Conservation (phyloP, 768 basidiomycete species). For the Xerocomellus intermedius region DNA sequence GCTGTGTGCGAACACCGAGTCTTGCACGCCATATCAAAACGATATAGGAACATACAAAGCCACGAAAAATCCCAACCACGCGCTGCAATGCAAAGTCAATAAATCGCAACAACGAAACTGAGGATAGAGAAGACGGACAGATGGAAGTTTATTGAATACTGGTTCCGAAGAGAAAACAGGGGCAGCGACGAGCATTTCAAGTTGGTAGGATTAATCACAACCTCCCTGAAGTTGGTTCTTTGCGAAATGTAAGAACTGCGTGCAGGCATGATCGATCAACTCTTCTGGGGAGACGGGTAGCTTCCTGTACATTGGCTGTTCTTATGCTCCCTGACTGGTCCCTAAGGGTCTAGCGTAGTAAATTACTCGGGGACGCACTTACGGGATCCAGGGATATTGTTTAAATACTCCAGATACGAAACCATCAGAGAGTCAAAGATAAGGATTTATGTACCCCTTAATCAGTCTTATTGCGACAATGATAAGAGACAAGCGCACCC, state of each 20-base stretch:
- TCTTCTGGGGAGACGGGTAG: background rate
- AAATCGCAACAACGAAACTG: background rate
- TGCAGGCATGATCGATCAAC: conserved; percentile 5
- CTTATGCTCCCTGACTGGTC: background rate
- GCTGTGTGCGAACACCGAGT: conserved; percentile 12
- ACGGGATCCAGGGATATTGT: background rate
- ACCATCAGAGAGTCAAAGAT: conserved; percentile 21
- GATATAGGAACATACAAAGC: background rate
- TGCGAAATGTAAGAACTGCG: background rate
- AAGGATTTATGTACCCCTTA: conserved; percentile 38
- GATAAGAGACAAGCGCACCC: background rate
- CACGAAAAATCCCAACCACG: conserved; percentile 5
- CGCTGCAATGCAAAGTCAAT: background rate
- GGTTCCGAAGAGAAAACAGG: too few relatives aligned
- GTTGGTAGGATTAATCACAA: conserved; percentile 2
- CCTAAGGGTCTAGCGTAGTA: too few relatives aligned
- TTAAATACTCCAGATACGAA: background rate
- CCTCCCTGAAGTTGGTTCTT: conserved; percentile 7
- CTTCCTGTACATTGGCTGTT: background rate
- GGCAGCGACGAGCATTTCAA: conserved; percentile 3
- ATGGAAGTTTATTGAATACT: too few relatives aligned
- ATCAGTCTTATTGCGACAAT: background rate
- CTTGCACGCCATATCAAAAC: background rate
- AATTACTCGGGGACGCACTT: background rate
- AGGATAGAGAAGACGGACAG: background rate